These are phyloP conservation scores for Zygosaccharomyces gambellarensis DNA, from an alignment of 805 yeast genomes.

Conservation along the genomic window DNA sequence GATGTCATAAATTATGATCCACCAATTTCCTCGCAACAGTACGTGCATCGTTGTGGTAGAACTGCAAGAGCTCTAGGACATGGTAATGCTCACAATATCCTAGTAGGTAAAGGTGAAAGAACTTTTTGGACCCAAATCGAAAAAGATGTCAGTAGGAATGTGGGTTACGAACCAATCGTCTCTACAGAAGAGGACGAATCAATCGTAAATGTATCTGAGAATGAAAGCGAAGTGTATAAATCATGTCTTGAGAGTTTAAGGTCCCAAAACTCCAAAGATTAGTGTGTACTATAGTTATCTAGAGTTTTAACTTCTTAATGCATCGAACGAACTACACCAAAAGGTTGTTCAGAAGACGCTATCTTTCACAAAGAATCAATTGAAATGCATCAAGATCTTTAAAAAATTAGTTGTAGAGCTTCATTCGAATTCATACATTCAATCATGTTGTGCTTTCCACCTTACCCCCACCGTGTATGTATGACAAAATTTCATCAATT, in stretches of 20 bases:
- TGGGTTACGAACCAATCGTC: constrained; percentile 30
- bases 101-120: constrained; percentile 74
- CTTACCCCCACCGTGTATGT: constrained; percentile 2
- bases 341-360: background rate
- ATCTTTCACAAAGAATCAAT: background rate
- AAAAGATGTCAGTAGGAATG: constrained; percentile 49
- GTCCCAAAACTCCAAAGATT: constrained; percentile 29
- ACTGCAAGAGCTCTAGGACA: constrained; percentile 86
- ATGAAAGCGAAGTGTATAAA: constrained; percentile 41
- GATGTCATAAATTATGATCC: constrained; percentile 86
- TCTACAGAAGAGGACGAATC: constrained; percentile 14
- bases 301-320: background rate
- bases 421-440: background rate
- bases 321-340: background rate
- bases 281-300: background rate
- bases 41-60: constrained; percentile 94
- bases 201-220: constrained; percentile 34
- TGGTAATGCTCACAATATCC: constrained; percentile 72
- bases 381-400: background rate
- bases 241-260: constrained; percentile 39
- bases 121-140: constrained; percentile 54
- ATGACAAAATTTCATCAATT: background rate
- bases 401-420: too few relatives aligned
- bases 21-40: constrained; percentile 84
- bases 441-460: background rate